A percentile compares a stretch with the other conserved stretches of the same genome.
phyloP scores from a whole-genome alignment of 1,284 basidiomycete species.

The Ustilago hordei region DNA sequence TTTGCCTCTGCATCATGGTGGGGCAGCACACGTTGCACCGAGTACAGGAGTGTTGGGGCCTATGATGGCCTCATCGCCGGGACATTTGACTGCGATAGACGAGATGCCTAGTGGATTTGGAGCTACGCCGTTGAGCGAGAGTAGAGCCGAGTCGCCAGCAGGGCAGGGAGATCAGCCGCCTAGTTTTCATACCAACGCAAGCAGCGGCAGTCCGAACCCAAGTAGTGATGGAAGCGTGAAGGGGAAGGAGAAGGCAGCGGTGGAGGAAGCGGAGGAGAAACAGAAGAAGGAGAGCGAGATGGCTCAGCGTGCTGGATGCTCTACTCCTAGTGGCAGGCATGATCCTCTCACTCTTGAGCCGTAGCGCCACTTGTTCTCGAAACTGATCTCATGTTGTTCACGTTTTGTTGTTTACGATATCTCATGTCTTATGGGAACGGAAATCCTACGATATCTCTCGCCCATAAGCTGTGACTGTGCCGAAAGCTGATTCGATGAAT shows the following conservation, averaged over 20 bases:
- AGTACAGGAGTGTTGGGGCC: conserved; percentile 1
- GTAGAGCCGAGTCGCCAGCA: conserved; percentile 25
- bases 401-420: background rate
- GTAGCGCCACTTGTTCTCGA: background rate
- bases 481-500: background rate
- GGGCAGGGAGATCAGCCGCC: conserved; percentile 11
- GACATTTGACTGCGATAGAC: conserved; percentile 45
- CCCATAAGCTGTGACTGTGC: background rate
- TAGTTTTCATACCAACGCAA: conserved; percentile 14
- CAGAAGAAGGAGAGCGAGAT: conserved; percentile 7
- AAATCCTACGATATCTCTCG: background rate
- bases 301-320: conserved; percentile 30
- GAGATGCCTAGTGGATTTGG: conserved; percentile 31
- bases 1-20: conserved; percentile 23
- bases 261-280: background rate
- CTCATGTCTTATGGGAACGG: background rate
- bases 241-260: conserved; percentile 21
- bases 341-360: conserved; percentile 18
- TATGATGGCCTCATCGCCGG: conserved; percentile 25
- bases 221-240: conserved; percentile 22
- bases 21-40: background rate
- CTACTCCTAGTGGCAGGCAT: conserved; percentile 30
- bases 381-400: background rate
- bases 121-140: conserved; percentile 25
- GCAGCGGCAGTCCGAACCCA: conserved; percentile 2